Percentiles rank a stretch among this genome's conserved stretches.
Evolutionary conservation across 2,329 filamentous ascomycete genomes (phyloP).

Genomic region (Cryoendolithus antarcticus): DNA sequence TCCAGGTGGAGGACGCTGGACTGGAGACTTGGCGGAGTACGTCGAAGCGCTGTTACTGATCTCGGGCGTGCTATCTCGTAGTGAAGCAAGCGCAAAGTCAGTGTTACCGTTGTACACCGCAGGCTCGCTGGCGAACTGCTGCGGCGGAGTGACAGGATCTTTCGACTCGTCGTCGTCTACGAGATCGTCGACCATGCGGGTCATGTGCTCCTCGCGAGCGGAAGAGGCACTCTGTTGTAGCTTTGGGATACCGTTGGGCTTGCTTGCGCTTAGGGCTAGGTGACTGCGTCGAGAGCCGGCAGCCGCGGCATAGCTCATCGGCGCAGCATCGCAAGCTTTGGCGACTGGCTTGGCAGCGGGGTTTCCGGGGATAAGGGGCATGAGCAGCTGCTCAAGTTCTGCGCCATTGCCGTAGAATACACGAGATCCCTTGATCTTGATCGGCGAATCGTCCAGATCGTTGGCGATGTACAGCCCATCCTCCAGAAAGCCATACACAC

Average conservation of each 20-base stretch:
- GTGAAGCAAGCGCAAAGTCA: conserved; percentile 13
- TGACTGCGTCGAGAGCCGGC: too few relatives aligned
- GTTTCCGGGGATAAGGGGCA: conserved; percentile 32
- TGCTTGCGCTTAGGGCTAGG: too few relatives aligned
- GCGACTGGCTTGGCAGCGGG: neutral
- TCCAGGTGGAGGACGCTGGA: too few relatives aligned
- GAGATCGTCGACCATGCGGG: conserved; percentile 46
- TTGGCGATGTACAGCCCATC: conserved; percentile 48
- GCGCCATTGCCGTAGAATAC: conserved; percentile 13
- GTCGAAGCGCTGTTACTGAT: conserved; percentile 11
- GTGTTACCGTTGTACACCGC: conserved; percentile 25
- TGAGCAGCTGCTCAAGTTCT: conserved; percentile 14
- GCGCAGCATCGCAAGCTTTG: neutral
- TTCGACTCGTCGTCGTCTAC: conserved; percentile 35
- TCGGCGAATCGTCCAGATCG: conserved; percentile 26
- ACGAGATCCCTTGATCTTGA: conserved; percentile 13
- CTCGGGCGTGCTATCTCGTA: conserved; percentile 21
- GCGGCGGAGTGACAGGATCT: conserved; percentile 33
- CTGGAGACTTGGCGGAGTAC: too few relatives aligned
- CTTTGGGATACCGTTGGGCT: too few relatives aligned
- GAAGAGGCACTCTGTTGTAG: too few relatives aligned
- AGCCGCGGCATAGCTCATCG: conserved; percentile 16
- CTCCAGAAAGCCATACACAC: conserved; percentile 50
- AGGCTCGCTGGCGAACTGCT: conserved; percentile 20
- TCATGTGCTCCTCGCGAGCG: conserved; percentile 35